phyloP scores from a whole-genome alignment of 495 filamentous ascomycete genomes.

The Annulohypoxylon nitens region DNA sequence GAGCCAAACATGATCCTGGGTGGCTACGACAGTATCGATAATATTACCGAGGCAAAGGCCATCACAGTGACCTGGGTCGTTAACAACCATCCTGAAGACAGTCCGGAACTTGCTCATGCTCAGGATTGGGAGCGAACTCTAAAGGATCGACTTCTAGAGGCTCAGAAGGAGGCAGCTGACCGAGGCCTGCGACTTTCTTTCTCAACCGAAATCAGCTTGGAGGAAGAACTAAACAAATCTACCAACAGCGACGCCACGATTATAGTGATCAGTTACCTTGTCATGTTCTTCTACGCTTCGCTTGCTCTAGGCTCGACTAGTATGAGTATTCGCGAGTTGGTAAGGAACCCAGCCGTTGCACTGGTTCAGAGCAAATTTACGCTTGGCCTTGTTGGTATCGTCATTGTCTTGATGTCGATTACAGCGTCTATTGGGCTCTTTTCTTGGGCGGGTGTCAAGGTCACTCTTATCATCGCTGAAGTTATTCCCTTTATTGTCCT shows the following conservation, averaged over 20 bases:
- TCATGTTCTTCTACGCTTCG: slow-evolving; percentile 98
- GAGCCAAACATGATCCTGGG: slow-evolving; percentile 88
- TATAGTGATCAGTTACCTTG: slow-evolving; percentile 94
- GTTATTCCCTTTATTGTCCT: slow-evolving; percentile 98
- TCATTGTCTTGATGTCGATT: slow-evolving; percentile 97
- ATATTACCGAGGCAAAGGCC: slow-evolving; percentile 80
- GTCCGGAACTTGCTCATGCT: slow-evolving; percentile 73
- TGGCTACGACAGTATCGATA: slow-evolving; percentile 74
- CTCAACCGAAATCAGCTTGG: slow-evolving; percentile 91
- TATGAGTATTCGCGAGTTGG: slow-evolving; percentile 76
- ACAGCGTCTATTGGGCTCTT: slow-evolving; percentile 94
- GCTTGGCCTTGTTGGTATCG: slow-evolving; percentile 88
- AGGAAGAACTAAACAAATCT: slow-evolving; percentile 94
- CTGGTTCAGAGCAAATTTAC: slow-evolving; percentile 96
- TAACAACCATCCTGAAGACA: slow-evolving; percentile 83
- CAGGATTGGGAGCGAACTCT: slow-evolving; percentile 91
- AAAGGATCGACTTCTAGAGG: slow-evolving; percentile 73
- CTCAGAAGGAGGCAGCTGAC: slow-evolving; percentile 83
- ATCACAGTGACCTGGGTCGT: slow-evolving; percentile 97
- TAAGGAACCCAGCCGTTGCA: slow-evolving; percentile 83
- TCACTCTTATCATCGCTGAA: slow-evolving; percentile 96
- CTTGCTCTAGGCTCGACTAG: slow-evolving; percentile 90
- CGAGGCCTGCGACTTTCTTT: slow-evolving; percentile 89
- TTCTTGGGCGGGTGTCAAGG: slow-evolving; percentile 88
- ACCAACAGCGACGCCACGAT: slow-evolving; percentile 99